Base-by-base conservation (phyloP, 306 rosid genomes). In the Hylodesmum podocarpum region DNA sequence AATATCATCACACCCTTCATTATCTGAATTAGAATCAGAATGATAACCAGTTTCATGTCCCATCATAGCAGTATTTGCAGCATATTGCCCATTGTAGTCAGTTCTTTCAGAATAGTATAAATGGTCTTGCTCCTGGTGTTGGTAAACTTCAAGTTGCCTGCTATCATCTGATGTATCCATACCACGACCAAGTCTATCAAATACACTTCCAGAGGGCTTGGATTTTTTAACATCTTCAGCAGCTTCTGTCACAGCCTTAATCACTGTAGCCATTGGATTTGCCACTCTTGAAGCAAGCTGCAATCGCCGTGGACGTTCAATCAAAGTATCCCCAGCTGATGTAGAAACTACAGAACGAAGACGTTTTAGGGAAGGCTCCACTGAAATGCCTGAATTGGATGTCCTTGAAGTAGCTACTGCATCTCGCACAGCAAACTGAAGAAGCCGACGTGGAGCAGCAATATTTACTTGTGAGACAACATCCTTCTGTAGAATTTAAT, bases 241-340 rank as follows among this genome's bases (percentile, higher is more conserved):
- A 82, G 97, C 98, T 78, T 92, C 97, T 0, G 93, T 91, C 70
- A 91, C 97, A 55, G 99, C 99, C 84, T 86, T 92, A 64, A 95
- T 89, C 24, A 92, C 94, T 51, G 91, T 83, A 71, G 96, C 88
- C 97, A 92, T 89, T 68, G 94, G 89, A 86, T 88, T 90, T 64
- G 87, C 78, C 80, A 88, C 84, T 85, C 89, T 84, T 19, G 92
- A 84, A 61, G 85, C 79, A 59, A 89, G 83, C 72, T 84, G 91
- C 54, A 80, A 59, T 43, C 82, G 73, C 59, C 74, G 89, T 46
- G 90, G 86, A 81, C 69, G 91, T 81, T 84, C 90, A 58, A 82
- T 84, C 40, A 78, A 37, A 46, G 90, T 81, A 68, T 85, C 93
- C 51, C 76, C 86, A 25, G 82, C 51, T 46, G 91, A 71, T n/a